Percentiles rank a stretch among this genome's conserved stretches.
These are phyloP conservation scores for Fusarium denticulatum DNA, from an alignment of 2,329 filamentous ascomycete species.

Conservation along the genomic window DNA sequence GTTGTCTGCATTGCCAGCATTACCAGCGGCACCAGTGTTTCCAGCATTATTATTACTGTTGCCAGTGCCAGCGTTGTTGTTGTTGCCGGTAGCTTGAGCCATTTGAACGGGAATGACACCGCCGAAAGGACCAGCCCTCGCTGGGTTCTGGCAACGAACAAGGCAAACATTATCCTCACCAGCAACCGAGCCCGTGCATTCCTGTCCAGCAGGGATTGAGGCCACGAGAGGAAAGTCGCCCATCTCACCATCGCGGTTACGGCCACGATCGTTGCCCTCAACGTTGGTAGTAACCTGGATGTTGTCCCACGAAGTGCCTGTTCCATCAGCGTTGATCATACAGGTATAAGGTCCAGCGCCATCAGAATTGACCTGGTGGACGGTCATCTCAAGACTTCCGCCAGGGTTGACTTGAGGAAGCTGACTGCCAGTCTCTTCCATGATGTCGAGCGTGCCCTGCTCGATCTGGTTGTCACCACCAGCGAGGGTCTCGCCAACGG, in stretches of 20 bases:
- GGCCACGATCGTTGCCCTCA: constrained; percentile 5
- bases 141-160: constrained; percentile 17
- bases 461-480: constrained; percentile 15
- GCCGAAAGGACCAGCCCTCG: constrained; percentile 10
- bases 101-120: constrained; percentile 11
- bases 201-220: constrained; percentile 3
- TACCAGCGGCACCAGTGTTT: no score
- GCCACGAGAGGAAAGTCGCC: neutral
- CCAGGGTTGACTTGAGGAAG: constrained; percentile 69
- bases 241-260: constrained; percentile 10
- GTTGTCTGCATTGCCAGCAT: neutral
- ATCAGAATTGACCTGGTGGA: constrained; percentile 47
- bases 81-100: neutral
- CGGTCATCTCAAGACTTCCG: constrained; percentile 67
- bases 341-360: constrained; percentile 65
- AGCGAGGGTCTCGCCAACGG: constrained; percentile 5
- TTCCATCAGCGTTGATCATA: constrained; percentile 71
- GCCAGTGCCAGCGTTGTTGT: neutral
- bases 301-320: constrained; percentile 38
- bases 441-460: constrained; percentile 53
- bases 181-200: constrained; percentile 3
- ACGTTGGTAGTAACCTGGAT: neutral
- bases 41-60: neutral
- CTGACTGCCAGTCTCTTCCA: constrained; percentile 63
- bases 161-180: constrained; percentile 11